phyloP scores from a whole-genome alignment of 345 rosid genomes.

The Salix suchowensis region DNA sequence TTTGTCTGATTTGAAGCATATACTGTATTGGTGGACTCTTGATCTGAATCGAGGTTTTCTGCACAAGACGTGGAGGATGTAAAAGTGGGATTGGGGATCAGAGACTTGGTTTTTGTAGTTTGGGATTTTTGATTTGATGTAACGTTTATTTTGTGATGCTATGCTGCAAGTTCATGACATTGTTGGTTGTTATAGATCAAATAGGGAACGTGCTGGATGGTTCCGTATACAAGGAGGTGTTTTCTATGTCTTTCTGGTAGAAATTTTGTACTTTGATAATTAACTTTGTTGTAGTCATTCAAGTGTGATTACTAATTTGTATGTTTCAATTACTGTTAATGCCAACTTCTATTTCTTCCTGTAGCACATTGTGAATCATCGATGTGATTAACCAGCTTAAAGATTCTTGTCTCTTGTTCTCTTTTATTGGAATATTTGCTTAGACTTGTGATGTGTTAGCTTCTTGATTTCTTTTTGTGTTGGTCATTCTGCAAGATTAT shows the following conservation, averaged over 20 bases:
- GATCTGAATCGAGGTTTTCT: not conserved
- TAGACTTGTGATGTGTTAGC: not conserved
- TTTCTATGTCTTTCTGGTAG: not conserved
- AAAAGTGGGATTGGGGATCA: not conserved
- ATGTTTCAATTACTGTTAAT: not conserved
- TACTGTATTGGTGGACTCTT: not conserved
- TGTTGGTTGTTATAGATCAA: not conserved
- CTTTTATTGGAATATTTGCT: not conserved
- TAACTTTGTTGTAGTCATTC: conserved; percentile 1
- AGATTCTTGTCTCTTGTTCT: not conserved
- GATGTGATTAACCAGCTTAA: not conserved
- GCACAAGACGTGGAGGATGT: not conserved
- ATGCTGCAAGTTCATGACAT: not conserved
- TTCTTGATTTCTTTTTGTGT: not conserved
- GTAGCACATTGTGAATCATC: not conserved
- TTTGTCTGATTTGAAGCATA: not conserved
- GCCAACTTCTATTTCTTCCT: not conserved
- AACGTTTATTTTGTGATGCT: not conserved
- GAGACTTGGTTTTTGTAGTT: not conserved
- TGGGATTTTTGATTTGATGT: not conserved
- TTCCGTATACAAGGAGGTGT: not conserved
- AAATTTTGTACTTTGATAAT: not conserved
- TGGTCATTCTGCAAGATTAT: not conserved
- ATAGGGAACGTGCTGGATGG: not conserved
- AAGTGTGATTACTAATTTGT: conserved; percentile 4